Evolutionary conservation across 1,139 yeast genomes (phyloP).

Genomic region (Suhomyces taliae): DNA sequence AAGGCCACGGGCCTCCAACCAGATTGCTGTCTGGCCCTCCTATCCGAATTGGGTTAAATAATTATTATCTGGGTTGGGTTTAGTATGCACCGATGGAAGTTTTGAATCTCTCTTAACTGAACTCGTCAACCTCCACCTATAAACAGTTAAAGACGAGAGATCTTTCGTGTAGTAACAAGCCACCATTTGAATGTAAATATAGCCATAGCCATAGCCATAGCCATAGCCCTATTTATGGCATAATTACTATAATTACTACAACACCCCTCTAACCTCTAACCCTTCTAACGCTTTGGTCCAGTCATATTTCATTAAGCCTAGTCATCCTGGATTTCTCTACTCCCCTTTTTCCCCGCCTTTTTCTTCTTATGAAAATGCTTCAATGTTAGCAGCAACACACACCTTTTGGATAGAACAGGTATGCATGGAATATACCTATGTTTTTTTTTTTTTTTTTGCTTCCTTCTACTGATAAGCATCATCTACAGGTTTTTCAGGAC

Average conservation of each 20-base stretch:
- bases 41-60: not conserved
- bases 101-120: not conserved
- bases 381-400: not conserved
- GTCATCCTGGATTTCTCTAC: not conserved
- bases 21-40: not conserved
- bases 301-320: not conserved
- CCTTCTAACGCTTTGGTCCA: not conserved
- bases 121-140: not conserved
- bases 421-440: not conserved
- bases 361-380: not conserved
- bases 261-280: not conserved
- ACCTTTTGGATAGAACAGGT: slow-evolving; percentile 4
- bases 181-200: too few relatives aligned
- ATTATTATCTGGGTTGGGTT: not conserved
- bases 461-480: not conserved
- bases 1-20: slow-evolving; percentile 3
- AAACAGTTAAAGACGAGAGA: too few relatives aligned
- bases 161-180: too few relatives aligned
- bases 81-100: not conserved
- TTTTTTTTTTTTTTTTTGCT: too few relatives aligned
- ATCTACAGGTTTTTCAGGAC: slow-evolving; percentile 1
- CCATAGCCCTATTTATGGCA: not conserved
- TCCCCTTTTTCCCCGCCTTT: not conserved
- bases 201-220: not conserved
- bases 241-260: too few relatives aligned